Percentiles rank a stretch among this genome's conserved stretches.
Conservation (phyloP, 2,329 filamentous ascomycete species). For the Aureobasidium subglaciale region DNA sequence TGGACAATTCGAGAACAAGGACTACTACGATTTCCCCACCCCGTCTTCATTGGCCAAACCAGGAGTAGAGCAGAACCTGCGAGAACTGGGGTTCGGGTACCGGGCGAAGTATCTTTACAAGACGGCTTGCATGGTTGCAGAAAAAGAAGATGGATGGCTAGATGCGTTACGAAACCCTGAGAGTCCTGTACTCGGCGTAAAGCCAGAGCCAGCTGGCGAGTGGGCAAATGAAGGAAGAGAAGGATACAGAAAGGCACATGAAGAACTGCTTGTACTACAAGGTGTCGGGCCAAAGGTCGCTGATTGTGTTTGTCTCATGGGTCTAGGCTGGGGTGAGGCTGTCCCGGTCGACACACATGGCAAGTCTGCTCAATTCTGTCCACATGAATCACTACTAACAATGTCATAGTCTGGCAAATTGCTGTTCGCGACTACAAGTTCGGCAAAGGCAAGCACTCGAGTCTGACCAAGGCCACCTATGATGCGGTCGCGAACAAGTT, state of each 20-base stretch:
- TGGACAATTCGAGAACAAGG: conserved; percentile 52
- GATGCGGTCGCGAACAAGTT: conserved; percentile 88
- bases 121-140: conserved; percentile 70
- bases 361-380: conserved; percentile 24
- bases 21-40: conserved; percentile 81
- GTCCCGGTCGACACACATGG: conserved; percentile 93
- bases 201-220: conserved; percentile 38
- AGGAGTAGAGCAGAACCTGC: conserved; percentile 72
- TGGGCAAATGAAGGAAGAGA: conserved; percentile 47
- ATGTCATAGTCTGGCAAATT: conserved; percentile 82
- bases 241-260: conserved; percentile 74
- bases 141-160: conserved; percentile 65
- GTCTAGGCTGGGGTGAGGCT: conserved; percentile 88
- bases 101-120: conserved; percentile 85
- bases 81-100: conserved; percentile 87
- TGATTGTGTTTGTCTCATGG: conserved; percentile 95
- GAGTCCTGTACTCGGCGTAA: conserved; percentile 51
- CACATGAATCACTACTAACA: background rate
- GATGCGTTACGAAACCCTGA: conserved; percentile 71
- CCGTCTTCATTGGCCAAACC: conserved; percentile 65
- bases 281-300: conserved; percentile 96
- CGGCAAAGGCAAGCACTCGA: conserved; percentile 72
- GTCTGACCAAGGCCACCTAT: conserved; percentile 81
- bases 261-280: conserved; percentile 67
- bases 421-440: conserved; percentile 94